Evolutionary conservation across 371 early-diverging fungal genomes (phyloP).

Genomic region (Haplosporangium sp.): DNA sequence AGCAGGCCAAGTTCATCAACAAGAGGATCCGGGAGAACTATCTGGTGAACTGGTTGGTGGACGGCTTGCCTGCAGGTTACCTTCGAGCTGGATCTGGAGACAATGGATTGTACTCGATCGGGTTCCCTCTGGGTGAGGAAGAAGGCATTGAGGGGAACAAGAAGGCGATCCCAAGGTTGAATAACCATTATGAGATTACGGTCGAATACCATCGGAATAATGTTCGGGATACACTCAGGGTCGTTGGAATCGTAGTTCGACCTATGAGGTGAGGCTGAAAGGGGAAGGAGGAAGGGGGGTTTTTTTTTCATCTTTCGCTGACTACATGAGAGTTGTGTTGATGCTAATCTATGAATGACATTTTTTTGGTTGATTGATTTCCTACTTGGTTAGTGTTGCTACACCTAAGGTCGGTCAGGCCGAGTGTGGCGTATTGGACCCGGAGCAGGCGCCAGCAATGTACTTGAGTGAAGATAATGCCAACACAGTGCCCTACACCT

Average conservation of each 20-base stretch:
- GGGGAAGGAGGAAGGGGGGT: background rate
- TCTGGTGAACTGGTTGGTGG: constrained; percentile 88
- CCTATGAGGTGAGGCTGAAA: constrained; percentile 67
- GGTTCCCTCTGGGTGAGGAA: constrained; percentile 76
- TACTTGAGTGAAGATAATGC: constrained; percentile 62
- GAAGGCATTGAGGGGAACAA: constrained; percentile 5
- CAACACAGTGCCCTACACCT: constrained; percentile 81
- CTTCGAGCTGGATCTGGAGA: constrained; percentile 68
- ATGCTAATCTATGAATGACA: too few relatives aligned
- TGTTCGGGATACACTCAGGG: constrained; percentile 73
- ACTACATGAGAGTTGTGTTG: too few relatives aligned
- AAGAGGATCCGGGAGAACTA: constrained; percentile 86
- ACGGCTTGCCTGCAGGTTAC: constrained; percentile 92
- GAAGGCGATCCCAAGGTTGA: constrained; percentile 54
- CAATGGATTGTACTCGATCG: constrained; percentile 77
- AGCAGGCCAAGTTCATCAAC: constrained; percentile 88
- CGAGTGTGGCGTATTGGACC: constrained; percentile 53
- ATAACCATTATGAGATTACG: constrained; percentile 93
- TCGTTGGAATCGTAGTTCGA: constrained; percentile 88
- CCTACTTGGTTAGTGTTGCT: constrained; percentile 23
- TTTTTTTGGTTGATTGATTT: too few relatives aligned
- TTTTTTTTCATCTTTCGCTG: background rate
- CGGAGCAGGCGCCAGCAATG: constrained; percentile 53
- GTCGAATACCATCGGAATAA: constrained; percentile 81
- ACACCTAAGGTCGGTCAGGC: constrained; percentile 30